These are phyloP conservation scores for Cyberlindnera mrakii DNA, from an alignment of 805 yeast species.

Conservation along the genomic window DNA sequence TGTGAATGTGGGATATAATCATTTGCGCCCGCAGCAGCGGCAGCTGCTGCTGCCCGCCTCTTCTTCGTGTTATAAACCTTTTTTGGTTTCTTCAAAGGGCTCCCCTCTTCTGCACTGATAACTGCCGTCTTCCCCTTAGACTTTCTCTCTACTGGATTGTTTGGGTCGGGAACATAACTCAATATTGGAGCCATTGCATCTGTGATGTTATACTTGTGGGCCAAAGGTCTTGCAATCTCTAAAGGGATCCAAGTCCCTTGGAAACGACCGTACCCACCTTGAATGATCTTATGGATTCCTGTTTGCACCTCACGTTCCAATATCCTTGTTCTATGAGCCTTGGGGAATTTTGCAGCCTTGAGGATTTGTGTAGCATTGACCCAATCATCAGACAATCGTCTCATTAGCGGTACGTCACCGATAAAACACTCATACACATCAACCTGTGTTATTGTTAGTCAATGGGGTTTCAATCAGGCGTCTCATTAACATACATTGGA, in stretches of 20 bases:
- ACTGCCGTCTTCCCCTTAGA: constrained; percentile 20
- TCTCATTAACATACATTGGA: constrained; percentile 16
- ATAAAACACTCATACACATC: constrained; percentile 25
- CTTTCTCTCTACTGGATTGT: constrained; percentile 38
- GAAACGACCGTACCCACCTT: constrained; percentile 80
- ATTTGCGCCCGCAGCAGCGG: constrained; percentile 8
- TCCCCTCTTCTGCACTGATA: constrained; percentile 2
- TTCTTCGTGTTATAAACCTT: constrained; percentile 19
- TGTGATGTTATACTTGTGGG: constrained; percentile 43
- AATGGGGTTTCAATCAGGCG: background rate
- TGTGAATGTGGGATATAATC: background rate
- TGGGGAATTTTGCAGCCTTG: constrained; percentile 72
- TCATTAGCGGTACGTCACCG: constrained; percentile 45
- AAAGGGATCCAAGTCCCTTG: constrained; percentile 87
- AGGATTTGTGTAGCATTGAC: constrained; percentile 81
- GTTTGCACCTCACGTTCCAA: constrained; percentile 69
- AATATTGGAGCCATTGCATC: constrained; percentile 48
- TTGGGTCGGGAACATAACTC: constrained; percentile 44
- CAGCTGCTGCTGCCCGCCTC: constrained; percentile 23
- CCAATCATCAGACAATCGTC: constrained; percentile 90
- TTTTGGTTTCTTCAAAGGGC: constrained; percentile 19
- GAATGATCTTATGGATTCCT: constrained; percentile 67
- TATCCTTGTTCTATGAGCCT: constrained; percentile 72
- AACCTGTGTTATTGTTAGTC: constrained; percentile 7
- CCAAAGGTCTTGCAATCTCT: constrained; percentile 53